phyloP scores from a whole-genome alignment of 495 filamentous ascomycete species.

The Podospora pseudoanserina region DNA sequence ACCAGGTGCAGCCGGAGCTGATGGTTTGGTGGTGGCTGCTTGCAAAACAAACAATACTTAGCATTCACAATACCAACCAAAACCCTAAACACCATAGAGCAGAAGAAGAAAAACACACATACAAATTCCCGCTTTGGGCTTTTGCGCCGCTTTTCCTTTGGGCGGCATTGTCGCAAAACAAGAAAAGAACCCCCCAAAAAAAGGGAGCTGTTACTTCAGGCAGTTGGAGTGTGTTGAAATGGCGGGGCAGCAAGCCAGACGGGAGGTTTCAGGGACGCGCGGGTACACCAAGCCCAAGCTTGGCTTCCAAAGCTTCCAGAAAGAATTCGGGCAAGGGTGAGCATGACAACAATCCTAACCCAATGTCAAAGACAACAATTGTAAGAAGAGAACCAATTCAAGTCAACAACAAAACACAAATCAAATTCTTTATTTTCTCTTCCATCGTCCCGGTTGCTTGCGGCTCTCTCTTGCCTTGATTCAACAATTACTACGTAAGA shows the following conservation, averaged over 20 bases:
- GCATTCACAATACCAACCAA: neutral
- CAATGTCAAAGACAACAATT: constrained; percentile 8
- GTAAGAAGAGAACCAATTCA: neutral
- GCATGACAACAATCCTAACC: constrained; percentile 12
- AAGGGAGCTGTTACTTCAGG: constrained; percentile 2
- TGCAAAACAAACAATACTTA: neutral
- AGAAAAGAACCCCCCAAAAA: neutral
- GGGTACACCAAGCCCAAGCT: neutral
- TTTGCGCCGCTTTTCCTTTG: constrained; percentile 31
- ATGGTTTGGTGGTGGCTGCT: neutral
- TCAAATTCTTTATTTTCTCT: neutral
- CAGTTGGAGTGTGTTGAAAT: neutral
- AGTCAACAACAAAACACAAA: neutral
- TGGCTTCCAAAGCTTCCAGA: neutral
- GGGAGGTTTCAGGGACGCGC: neutral
- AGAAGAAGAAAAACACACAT: neutral
- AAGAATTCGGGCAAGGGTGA: neutral
- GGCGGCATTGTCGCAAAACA: constrained; percentile 32
- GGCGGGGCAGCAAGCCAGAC: neutral
- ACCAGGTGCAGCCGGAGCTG: neutral
- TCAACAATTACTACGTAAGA: neutral
- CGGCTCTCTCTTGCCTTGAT: neutral
- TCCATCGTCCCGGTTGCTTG: neutral
- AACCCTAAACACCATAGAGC: too few relatives aligned
- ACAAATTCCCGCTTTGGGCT: constrained; percentile 26